A percentile compares a stretch with the other conserved stretches of the same genome.
These are phyloP conservation scores for Ormosia semicastrata DNA, from an alignment of 306 rosid genomes.

Conservation along the genomic window DNA sequence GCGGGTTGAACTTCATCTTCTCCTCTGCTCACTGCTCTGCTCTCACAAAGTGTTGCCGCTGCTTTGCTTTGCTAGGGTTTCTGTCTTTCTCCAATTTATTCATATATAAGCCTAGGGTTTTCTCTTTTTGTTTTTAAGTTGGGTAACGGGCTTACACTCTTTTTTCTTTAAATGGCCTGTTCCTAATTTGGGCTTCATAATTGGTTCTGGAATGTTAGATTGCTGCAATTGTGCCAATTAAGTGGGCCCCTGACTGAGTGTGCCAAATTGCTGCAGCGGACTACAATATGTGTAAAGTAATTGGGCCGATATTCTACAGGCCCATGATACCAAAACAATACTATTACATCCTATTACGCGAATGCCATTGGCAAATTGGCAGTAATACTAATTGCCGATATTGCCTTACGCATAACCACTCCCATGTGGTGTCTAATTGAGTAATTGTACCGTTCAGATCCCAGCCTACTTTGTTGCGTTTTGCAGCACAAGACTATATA, in stretches of 20 bases:
- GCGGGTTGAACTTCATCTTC: slow-evolving; percentile 75
- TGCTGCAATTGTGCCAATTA: no score
- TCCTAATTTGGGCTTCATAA: neutral
- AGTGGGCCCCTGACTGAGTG: no score
- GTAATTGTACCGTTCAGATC: no score
- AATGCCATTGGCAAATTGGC: no score
- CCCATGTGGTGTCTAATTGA: no score
- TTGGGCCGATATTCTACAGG: neutral
- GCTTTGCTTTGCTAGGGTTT: slow-evolving; percentile 4
- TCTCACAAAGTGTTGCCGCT: neutral
- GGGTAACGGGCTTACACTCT: neutral
- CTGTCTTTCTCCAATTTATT: slow-evolving; percentile 13
- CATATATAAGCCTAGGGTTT: slow-evolving; percentile 11
- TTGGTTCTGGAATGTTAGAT: neutral
- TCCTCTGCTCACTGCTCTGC: neutral
- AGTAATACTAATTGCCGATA: no score
- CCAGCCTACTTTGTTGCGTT: no score
- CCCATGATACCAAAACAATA: no score
- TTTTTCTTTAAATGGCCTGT: neutral
- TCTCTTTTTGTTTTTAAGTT: neutral
- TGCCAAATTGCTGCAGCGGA: neutral
- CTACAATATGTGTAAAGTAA: neutral
- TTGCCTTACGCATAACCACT: no score
- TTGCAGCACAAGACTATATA: no score
- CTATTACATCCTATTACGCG: no score